Base-by-base conservation (phyloP, 1,284 basidiomycete genomes). In the Boletus sp. region DNA sequence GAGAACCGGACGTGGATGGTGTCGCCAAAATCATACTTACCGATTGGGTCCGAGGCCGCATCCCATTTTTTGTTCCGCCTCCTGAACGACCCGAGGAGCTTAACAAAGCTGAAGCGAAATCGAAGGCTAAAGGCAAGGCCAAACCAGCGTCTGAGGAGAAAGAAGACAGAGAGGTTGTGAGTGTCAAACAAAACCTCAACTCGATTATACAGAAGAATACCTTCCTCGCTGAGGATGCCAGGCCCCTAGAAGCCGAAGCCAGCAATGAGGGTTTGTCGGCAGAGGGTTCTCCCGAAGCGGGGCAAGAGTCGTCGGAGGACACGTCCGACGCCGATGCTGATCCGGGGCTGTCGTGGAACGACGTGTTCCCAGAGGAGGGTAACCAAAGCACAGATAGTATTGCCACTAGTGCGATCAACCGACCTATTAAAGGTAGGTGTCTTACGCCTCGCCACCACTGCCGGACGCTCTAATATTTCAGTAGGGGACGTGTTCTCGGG, bases 21-120 rank as follows among this genome's bases (percentile, higher is more conserved):
- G 93, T 96, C 19, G 93, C 97, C 37, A 98, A 97, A 81, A 97
- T 98, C 77, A 82, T 99, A 51, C 79, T 99, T 68, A 95, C 92
- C 76, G 97, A 99, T 76, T 99, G 97, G 97, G 95, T 98, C 62
- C 83, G 97, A 58, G 97, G 97, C 28, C 92, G 95, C 69, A 94
- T 96, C 70, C 94, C 93, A 35, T 95, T 87, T 80, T 95, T 94
- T 68, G 92, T 93, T 27, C 73, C 89, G 14, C 93, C 94, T 17
- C 91, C 91, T 56, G 89, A 90, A 73, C 79, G 90, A 52, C 73
- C 88, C 16, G 87, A 87, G 63, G 88, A 86, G 65, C 76, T 91
- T 58, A 91, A 90, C 71, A 78, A 80, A 69, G 76, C 77, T 16
- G 89, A 90, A 76, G 85, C 80, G 60, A 87, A 84, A 68, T 75